These are phyloP conservation scores for Dipteronia dyeriana DNA, from an alignment of 345 rosid species.

Conservation along the genomic window DNA sequence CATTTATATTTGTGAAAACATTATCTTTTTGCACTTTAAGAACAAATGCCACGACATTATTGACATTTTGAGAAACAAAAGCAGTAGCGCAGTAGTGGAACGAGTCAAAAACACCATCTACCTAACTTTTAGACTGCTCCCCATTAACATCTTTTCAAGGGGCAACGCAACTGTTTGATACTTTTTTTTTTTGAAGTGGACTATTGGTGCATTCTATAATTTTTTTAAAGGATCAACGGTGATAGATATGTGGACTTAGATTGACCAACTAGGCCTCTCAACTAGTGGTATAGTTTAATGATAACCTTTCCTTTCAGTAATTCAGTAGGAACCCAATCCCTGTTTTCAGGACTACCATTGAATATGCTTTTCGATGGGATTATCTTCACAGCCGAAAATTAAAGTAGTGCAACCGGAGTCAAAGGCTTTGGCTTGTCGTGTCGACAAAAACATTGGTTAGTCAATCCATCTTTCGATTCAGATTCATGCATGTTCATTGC, in stretches of 20 bases:
- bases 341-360: conserved; percentile 26
- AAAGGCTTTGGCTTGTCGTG: not conserved
- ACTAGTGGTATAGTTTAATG: not conserved
- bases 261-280: no score
- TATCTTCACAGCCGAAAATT: not conserved
- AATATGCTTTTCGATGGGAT: conserved; percentile 18
- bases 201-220: conserved; percentile 1
- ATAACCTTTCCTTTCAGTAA: not conserved
- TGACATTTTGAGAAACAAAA: conserved; percentile 20
- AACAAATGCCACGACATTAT: conserved; percentile 9
- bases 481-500: conserved; percentile 8
- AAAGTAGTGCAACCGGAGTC: not conserved
- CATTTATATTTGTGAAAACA: no score
- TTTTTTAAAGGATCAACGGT: not conserved
- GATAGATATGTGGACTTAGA: no score
- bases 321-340: conserved; percentile 18
- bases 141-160: conserved; percentile 37
- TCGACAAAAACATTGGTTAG: not conserved
- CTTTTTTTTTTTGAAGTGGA: not conserved
- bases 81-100: not conserved
- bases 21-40: not conserved
- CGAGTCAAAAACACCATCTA: conserved; percentile 12
- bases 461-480: not conserved
- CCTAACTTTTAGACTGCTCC: conserved; percentile 27
- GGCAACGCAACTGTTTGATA: not conserved